A percentile compares a stretch with the other conserved stretches of the same genome.
These are phyloP conservation scores for Corylus americana DNA, from an alignment of 306 rosid species.

Conservation along the genomic window DNA sequence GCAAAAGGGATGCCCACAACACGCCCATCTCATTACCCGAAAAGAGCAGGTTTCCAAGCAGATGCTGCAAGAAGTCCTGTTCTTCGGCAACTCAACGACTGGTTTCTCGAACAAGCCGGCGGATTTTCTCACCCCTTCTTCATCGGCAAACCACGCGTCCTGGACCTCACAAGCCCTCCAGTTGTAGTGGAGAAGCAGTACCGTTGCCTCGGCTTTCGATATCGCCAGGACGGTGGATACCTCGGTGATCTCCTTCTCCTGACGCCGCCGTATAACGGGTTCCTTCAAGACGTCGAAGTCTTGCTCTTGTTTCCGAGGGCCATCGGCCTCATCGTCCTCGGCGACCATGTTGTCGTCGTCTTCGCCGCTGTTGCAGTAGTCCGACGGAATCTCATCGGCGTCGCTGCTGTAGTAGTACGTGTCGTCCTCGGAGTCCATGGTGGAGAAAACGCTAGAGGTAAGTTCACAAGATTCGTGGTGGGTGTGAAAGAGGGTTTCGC, in stretches of 20 bases:
- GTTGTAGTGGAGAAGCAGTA: slow-evolving; percentile 5
- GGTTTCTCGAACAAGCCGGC: slow-evolving; percentile 6
- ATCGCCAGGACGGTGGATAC: slow-evolving; percentile 6
- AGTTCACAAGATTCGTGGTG: no score
- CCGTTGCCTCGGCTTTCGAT: not conserved
- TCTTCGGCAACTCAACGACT: not conserved
- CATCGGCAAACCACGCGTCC: slow-evolving; percentile 16
- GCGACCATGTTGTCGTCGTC: no score
- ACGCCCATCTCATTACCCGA: not conserved
- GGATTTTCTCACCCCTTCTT: slow-evolving; percentile 1
- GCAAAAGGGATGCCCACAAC: slow-evolving; percentile 28
- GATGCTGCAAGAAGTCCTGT: not conserved
- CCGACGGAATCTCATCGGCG: no score
- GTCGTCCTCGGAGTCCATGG: no score
- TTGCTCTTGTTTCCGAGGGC: not conserved
- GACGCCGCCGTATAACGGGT: slow-evolving; percentile 2
- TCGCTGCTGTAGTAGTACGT: no score
- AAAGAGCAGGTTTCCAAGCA: not conserved
- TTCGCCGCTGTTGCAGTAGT: no score
- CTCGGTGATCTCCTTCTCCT: not conserved
- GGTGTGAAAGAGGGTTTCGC: no score
- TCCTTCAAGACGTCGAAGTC: not conserved
- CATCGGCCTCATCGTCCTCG: not conserved
- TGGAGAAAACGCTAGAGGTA: no score
- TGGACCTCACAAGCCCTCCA: slow-evolving; percentile 8